phyloP scores from a whole-genome alignment of 257 asterid species.

The Sherardia arvensis region DNA sequence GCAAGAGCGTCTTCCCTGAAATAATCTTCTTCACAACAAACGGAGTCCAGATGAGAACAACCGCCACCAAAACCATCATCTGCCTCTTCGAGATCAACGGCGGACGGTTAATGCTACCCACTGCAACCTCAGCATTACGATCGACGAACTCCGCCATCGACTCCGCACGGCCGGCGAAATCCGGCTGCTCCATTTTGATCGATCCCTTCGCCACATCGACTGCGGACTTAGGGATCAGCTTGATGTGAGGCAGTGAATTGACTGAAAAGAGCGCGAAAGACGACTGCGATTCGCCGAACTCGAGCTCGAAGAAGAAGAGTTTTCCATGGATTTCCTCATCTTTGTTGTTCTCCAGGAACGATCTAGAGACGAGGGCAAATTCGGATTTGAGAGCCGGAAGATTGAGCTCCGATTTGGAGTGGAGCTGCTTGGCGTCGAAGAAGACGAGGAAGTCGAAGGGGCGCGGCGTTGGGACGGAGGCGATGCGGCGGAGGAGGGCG shows the following conservation, averaged over 20 bases:
- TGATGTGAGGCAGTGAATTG: conserved; percentile 73
- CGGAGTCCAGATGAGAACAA: conserved; percentile 45
- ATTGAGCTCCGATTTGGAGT: conserved; percentile 49
- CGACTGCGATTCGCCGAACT: conserved; percentile 61
- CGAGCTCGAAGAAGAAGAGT: conserved; percentile 61
- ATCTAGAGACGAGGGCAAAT: conserved; percentile 46
- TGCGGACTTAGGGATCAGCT: conserved; percentile 55
- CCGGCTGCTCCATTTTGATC: conserved; percentile 62
- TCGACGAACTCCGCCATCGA: conserved; percentile 81
- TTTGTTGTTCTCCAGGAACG: conserved; percentile 53
- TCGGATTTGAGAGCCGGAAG: conserved; percentile 56
- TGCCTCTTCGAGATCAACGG: conserved; percentile 58
- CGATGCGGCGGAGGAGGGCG: conserved; percentile 45
- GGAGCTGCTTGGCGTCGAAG: conserved; percentile 74
- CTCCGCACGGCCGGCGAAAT: conserved; percentile 57
- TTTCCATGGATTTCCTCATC: conserved; percentile 16
- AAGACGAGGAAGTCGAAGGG: conserved; percentile 65
- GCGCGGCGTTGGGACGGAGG: conserved; percentile 54
- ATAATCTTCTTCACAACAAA: conserved; percentile 49
- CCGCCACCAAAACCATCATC: conserved; percentile 28
- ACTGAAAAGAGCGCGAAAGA: conserved; percentile 53
- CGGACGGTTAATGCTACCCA: conserved; percentile 58
- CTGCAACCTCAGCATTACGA: conserved; percentile 28
- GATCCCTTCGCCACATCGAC: conserved; percentile 43
- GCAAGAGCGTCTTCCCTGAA: conserved; percentile 51